A percentile compares a stretch with the other conserved stretches of the same genome.
Conservation (phyloP, 768 basidiomycete genomes). For the Boletus tomentosulus region DNA sequence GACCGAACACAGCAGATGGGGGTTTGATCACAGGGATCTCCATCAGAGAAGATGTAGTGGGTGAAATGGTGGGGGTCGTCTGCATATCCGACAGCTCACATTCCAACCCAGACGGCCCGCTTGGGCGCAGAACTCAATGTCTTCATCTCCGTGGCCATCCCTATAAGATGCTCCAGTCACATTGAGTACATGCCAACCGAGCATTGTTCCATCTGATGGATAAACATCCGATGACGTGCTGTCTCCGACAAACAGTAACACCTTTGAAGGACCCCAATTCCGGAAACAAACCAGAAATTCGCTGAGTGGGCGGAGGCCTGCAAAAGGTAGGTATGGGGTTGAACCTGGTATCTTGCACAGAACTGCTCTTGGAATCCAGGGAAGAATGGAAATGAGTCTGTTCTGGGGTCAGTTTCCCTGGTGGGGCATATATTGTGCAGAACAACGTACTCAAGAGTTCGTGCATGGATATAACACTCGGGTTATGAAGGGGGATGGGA, state of each 20-base stretch:
- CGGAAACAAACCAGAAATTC: constrained; percentile 37
- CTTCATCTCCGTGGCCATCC: constrained; percentile 39
- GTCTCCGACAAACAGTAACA: constrained; percentile 45
- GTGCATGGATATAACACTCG: constrained; percentile 47
- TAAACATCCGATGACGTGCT: constrained; percentile 56
- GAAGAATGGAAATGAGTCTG: constrained; percentile 41
- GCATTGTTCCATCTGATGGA: constrained; percentile 75
- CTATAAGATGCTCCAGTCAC: constrained; percentile 50
- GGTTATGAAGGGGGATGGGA: constrained; percentile 47
- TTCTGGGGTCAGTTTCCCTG: constrained; percentile 32
- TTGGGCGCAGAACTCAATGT: constrained; percentile 5
- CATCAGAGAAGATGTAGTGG: constrained; percentile 13
- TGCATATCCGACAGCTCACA: constrained; percentile 31
- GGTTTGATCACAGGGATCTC: constrained; percentile 27
- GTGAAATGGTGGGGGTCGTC: constrained; percentile 22
- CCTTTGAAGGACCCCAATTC: constrained; percentile 42
- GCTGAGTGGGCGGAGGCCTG: constrained; percentile 43
- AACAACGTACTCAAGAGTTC: constrained; percentile 74
- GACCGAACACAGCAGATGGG: constrained; percentile 34
- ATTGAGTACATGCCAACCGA: constrained; percentile 69
- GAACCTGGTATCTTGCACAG: constrained; percentile 36
- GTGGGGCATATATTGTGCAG: constrained; percentile 57
- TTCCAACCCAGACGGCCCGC: constrained; percentile 15
- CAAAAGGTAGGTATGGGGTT: constrained; percentile 41
- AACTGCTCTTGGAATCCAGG: constrained; percentile 40